Percentiles rank a stretch among this genome's conserved stretches.
phyloP scores from a whole-genome alignment of 2,329 filamentous ascomycete genomes.

The Venturia carpophila region DNA sequence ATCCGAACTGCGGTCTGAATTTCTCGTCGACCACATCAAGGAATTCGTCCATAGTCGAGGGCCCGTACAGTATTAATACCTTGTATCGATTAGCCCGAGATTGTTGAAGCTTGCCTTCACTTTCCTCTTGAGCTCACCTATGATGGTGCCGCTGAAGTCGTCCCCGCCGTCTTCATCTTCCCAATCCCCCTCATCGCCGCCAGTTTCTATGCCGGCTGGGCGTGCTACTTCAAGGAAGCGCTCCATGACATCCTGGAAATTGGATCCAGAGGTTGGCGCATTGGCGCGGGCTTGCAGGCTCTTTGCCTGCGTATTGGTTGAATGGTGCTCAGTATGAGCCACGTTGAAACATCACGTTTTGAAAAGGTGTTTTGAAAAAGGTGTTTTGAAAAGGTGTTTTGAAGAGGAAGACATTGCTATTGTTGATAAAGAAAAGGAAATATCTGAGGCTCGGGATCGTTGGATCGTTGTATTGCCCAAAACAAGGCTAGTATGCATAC shows the following conservation, averaged over 20 bases:
- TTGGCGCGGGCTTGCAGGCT: too few relatives aligned
- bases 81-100: too few relatives aligned
- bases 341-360: background rate
- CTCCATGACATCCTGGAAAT: background rate
- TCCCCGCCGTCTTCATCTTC: slow-evolving; percentile 4
- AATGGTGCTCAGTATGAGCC: background rate
- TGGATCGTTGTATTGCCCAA: background rate
- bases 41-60: too few relatives aligned
- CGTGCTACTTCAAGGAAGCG: background rate
- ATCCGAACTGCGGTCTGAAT: too few relatives aligned
- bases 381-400: too few relatives aligned
- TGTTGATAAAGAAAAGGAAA: background rate
- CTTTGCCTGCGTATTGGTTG: background rate
- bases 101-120: too few relatives aligned
- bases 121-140: too few relatives aligned
- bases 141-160: background rate
- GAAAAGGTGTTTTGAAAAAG: too few relatives aligned
- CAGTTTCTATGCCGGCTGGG: background rate
- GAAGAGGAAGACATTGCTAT: background rate
- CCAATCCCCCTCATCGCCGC: background rate
- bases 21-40: too few relatives aligned
- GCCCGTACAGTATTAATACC: too few relatives aligned
- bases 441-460: background rate
- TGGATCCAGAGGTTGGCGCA: background rate
- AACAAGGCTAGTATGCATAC: background rate